Conservation (phyloP, 192 early-diverging fungal species). For the Podochytrium sp. region DNA sequence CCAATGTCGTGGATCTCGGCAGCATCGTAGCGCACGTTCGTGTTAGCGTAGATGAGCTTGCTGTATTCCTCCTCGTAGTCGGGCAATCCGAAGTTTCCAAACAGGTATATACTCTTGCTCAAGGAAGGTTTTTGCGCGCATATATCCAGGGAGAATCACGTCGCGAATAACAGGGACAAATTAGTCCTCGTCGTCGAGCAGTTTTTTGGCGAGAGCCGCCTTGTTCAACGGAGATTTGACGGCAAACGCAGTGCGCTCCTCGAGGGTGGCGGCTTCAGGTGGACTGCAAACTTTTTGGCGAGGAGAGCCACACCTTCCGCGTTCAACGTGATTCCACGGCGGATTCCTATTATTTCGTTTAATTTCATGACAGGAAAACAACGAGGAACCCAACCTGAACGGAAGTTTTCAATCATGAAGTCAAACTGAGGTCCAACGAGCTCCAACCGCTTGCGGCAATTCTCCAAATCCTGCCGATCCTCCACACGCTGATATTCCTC, state of each 20-base stretch:
- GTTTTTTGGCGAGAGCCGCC: constrained; percentile 6
- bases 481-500: constrained; percentile 24
- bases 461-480: constrained; percentile 33
- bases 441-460: constrained; percentile 27
- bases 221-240: constrained; percentile 20
- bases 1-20: constrained; percentile 47
- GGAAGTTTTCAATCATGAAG: constrained; percentile 33
- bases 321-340: constrained; percentile 31
- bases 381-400: no score
- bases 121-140: constrained; percentile 27
- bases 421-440: constrained; percentile 28
- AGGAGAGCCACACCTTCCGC: constrained; percentile 30
- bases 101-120: constrained; percentile 37
- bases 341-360: constrained; percentile 34
- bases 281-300: constrained; percentile 32
- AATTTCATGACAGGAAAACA: no score
- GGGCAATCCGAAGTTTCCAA: constrained; percentile 38
- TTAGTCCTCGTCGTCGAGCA: constrained; percentile 28
- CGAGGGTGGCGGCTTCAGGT: not conserved
- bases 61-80: constrained; percentile 36
- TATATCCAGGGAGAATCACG: constrained; percentile 24
- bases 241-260: constrained; percentile 18
- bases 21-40: constrained; percentile 27
- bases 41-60: constrained; percentile 33
- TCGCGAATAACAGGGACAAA: constrained; percentile 28